phyloP scores from a whole-genome alignment of 257 asterid genomes.

The Ehretia macrophylla region DNA sequence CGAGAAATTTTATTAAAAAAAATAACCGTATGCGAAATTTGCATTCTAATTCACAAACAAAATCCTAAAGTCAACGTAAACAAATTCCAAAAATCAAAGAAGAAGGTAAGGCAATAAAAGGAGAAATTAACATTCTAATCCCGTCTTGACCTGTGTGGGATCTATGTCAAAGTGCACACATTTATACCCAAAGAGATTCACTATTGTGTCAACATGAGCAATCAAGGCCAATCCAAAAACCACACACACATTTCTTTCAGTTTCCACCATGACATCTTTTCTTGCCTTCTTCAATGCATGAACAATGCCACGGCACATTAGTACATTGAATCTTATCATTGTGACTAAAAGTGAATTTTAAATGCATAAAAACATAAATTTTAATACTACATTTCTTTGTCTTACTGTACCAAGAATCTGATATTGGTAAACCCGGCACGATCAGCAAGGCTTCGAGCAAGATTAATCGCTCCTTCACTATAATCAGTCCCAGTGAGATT shows the following conservation, averaged over 20 bases:
- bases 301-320: no score
- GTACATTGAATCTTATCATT: no score
- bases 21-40: no score
- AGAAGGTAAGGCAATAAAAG: no score
- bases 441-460: conserved; percentile 76
- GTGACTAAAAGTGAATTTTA: no score
- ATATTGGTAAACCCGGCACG: conserved; percentile 83
- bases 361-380: no score
- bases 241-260: neutral
- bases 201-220: neutral
- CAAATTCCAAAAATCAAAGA: no score
- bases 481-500: conserved; percentile 98
- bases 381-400: neutral
- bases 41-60: no score
- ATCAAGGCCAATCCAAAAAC: neutral
- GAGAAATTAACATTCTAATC: neutral
- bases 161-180: neutral
- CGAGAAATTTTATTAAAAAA: no score
- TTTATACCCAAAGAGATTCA: neutral
- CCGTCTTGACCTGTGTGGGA: neutral
- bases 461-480: conserved; percentile 88
- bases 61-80: no score
- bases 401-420: conserved; percentile 54
- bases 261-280: neutral
- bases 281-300: no score